A percentile compares a stretch with the other conserved stretches of the same genome.
phyloP scores from a whole-genome alignment of 306 rosid species.

The Vicia sativa region DNA sequence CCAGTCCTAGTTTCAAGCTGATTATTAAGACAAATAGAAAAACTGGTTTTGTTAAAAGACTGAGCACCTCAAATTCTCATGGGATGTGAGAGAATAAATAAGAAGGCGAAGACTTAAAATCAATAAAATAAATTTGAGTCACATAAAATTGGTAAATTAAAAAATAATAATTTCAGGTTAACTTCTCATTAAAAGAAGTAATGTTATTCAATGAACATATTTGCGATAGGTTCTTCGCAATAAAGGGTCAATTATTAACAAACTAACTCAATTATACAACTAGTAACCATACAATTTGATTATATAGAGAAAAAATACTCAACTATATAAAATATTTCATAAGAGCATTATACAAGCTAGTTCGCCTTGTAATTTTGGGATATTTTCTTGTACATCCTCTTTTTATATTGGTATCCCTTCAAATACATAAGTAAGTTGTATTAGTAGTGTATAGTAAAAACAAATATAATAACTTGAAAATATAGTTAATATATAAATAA shows the following conservation, averaged over 20 bases:
- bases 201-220: too few species aligned
- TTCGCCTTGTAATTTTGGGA: conserved; percentile 28
- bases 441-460: background rate
- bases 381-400: background rate
- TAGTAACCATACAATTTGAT: background rate
- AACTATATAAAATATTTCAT: background rate
- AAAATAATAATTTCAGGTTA: too few species aligned
- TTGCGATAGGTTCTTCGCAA: too few species aligned
- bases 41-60: too few species aligned
- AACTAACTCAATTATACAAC: background rate
- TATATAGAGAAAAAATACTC: background rate
- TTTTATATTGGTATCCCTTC: conserved; percentile 38
- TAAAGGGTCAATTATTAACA: background rate
- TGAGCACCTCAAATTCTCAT: too few species aligned
- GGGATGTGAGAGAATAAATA: too few species aligned
- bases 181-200: too few species aligned
- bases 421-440: background rate
- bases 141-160: background rate
- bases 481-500: background rate
- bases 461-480: background rate
- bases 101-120: background rate
- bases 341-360: background rate
- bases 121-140: background rate
- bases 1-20: background rate
- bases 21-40: background rate